Percentiles rank a stretch among this genome's conserved stretches.
phyloP scores from a whole-genome alignment of 768 basidiomycete genomes.

The Mycena polygramma region DNA sequence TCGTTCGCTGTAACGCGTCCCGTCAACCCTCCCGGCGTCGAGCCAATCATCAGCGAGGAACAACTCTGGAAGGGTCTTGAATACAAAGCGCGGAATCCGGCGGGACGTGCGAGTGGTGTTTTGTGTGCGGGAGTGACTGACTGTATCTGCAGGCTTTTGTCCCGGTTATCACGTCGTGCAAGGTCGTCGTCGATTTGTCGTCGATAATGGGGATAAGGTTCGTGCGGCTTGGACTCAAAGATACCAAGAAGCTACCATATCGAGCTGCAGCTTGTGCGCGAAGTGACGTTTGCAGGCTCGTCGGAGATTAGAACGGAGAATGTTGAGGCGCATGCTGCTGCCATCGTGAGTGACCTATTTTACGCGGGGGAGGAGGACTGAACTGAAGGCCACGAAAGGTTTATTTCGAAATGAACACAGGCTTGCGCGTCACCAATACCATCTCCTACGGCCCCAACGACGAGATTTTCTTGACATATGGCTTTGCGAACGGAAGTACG shows the following conservation, averaged over 20 bases:
- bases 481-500: constrained; percentile 29
- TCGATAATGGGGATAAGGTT: constrained; percentile 28
- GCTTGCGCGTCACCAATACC: constrained; percentile 26
- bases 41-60: constrained; percentile 31
- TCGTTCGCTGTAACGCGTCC: constrained; percentile 31
- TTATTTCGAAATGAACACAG: constrained; percentile 32
- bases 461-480: constrained; percentile 26
- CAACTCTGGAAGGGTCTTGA: constrained; percentile 33
- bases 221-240: neutral
- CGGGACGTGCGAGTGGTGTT: neutral
- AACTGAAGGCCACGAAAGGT: constrained; percentile 1
- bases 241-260: neutral
- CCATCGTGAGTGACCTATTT: constrained; percentile 23
- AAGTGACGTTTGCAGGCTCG: constrained; percentile 10
- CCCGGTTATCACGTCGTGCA: constrained; percentile 24
- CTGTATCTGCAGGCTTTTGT: constrained; percentile 10
- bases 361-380: no score
- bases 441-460: constrained; percentile 25
- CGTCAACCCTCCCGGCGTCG: constrained; percentile 27
- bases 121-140: neutral
- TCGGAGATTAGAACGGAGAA: constrained; percentile 10
- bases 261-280: constrained; percentile 17
- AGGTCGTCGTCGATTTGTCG: constrained; percentile 18
- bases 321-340: constrained; percentile 7
- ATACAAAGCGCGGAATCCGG: constrained; percentile 27